phyloP scores from a whole-genome alignment of 345 rosid species.

The Euphorbia tirucalli region DNA sequence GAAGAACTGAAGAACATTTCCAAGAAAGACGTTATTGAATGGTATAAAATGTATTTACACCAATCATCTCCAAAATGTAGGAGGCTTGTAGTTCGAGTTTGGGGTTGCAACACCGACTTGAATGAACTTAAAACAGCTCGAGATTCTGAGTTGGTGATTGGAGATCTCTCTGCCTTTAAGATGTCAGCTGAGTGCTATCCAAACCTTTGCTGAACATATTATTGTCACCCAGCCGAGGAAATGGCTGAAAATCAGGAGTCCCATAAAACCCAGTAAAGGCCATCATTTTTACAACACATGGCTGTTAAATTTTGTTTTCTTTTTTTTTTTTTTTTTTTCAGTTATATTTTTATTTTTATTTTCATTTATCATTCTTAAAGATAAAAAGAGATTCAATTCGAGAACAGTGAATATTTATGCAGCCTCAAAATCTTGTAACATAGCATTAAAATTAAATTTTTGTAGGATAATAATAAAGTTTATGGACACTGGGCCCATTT shows the following conservation, averaged over 20 bases:
- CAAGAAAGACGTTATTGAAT: conserved; percentile 59
- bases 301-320: background rate
- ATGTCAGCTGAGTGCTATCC: conserved; percentile 59
- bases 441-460: background rate
- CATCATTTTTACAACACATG: background rate
- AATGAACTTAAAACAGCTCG: conserved; percentile 40
- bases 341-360: background rate
- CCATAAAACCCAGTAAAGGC: background rate
- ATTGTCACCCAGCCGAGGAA: background rate
- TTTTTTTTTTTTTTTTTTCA: no score
- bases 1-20: conserved; percentile 58
- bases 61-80: conserved; percentile 69
- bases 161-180: conserved; percentile 57
- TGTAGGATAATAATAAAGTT: background rate
- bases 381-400: background rate
- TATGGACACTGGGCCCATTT: background rate
- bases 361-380: background rate
- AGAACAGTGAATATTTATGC: background rate
- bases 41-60: conserved; percentile 66
- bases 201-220: conserved; percentile 51
- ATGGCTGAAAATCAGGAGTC: background rate
- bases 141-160: conserved; percentile 40
- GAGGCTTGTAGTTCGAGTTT: conserved; percentile 73
- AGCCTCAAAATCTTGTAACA: conserved; percentile 3
- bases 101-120: conserved; percentile 79